Percentiles rank a stretch among this genome's conserved stretches.
These are phyloP conservation scores for Naegleria fowleri DNA, from an alignment of 208 protist genomes.

Conservation along the genomic window DNA sequence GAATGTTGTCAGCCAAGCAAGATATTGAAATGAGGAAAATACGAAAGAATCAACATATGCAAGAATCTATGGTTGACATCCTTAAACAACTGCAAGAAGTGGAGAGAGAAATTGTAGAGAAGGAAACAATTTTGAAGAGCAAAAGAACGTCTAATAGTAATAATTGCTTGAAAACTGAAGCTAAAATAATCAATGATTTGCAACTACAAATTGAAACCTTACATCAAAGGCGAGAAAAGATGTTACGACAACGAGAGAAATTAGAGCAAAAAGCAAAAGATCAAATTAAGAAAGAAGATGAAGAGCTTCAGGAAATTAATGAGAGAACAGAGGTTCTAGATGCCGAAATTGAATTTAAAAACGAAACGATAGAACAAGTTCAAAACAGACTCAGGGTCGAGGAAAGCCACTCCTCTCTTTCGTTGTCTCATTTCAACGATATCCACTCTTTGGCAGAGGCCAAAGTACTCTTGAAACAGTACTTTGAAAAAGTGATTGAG, in stretches of 20 bases:
- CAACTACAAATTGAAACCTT: neutral
- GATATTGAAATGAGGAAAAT: neutral
- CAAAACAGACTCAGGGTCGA: neutral
- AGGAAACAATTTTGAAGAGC: neutral
- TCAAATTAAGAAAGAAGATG: neutral
- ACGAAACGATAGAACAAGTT: constrained; percentile 18
- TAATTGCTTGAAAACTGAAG: constrained; percentile 3
- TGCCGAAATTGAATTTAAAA: constrained; percentile 29
- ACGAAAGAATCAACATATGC: neutral
- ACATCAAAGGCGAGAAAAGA: neutral
- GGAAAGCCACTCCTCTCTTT: neutral
- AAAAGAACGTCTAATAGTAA: neutral
- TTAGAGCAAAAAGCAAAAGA: neutral
- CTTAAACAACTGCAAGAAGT: neutral
- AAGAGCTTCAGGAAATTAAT: neutral
- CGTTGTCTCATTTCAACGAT: neutral
- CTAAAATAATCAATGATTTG: neutral
- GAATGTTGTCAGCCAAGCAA: neutral
- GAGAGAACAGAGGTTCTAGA: constrained; percentile 25
- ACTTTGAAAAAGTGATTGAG: constrained; percentile 29
- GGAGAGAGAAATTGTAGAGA: constrained; percentile 13
- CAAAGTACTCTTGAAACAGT: constrained; percentile 8
- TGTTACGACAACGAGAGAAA: neutral
- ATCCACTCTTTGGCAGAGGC: neutral
- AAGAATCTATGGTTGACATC: constrained; percentile 1